phyloP scores from a whole-genome alignment of 176 grass and related monocot genomes.

The Bolboschoenus planiculmis region DNA sequence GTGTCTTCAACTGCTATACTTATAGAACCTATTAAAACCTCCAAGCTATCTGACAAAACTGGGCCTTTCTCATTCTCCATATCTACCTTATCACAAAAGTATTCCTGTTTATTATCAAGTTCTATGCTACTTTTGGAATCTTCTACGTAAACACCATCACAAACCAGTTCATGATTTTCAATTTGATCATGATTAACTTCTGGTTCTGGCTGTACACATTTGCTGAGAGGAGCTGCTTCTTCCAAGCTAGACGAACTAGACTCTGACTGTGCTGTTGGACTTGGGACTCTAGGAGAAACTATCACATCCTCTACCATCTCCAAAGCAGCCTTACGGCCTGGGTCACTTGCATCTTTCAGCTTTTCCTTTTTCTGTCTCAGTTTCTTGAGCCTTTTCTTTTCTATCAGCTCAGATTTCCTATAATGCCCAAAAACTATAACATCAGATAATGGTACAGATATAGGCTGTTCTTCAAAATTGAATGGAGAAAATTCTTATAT shows the following conservation, averaged over 20 bases:
- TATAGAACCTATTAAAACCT: constrained; percentile 83
- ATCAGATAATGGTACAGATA: neutral
- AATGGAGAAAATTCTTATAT: constrained; percentile 13
- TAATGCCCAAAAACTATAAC: neutral
- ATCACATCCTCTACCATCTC: constrained; percentile 15
- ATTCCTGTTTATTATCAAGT: constrained; percentile 31
- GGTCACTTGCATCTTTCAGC: constrained; percentile 41
- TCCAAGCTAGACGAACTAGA: constrained; percentile 23
- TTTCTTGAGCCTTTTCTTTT: constrained; percentile 85
- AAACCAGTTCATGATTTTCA: constrained; percentile 1
- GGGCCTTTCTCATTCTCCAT: constrained; percentile 17
- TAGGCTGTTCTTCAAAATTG: neutral
- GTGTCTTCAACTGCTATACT: constrained; percentile 48
- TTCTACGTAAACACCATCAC: constrained; percentile 6
- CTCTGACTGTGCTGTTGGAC: constrained; percentile 33
- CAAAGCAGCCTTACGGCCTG: neutral
- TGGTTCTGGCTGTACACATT: constrained; percentile 10
- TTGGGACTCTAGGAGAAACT: constrained; percentile 25
- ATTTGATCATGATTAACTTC: constrained; percentile 4
- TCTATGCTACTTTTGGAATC: constrained; percentile 17
- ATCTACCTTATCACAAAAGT: constrained; percentile 22
- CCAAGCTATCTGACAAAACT: constrained; percentile 25
- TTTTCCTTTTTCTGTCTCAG: constrained; percentile 77
- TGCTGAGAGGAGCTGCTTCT: constrained; percentile 20
- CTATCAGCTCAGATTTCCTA: constrained; percentile 56